Percentiles rank a stretch among this genome's conserved stretches.
Evolutionary conservation across 192 early-diverging fungal species (phyloP).

Genomic region (Entrophospora sp.): DNA sequence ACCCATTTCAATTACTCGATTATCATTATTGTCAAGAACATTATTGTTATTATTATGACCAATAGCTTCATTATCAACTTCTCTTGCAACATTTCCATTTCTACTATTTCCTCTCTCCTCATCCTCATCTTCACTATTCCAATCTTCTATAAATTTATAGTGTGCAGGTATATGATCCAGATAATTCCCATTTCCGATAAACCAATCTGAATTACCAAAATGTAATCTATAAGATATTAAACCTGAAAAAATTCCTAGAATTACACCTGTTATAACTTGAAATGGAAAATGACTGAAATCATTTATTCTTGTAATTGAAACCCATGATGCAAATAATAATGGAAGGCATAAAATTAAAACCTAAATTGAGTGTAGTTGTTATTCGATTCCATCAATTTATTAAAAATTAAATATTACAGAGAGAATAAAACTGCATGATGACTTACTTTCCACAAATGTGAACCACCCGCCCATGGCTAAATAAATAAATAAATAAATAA

Average conservation of each 20-base stretch:
- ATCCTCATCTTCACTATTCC: too few species aligned
- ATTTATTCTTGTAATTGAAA: not conserved
- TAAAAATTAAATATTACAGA: too few species aligned
- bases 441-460: conserved; percentile 20
- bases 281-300: conserved; percentile 19
- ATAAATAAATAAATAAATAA: not conserved
- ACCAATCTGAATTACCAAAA: conserved; percentile 2
- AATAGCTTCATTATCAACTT: too few species aligned
- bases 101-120: too few species aligned
- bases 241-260: conserved; percentile 7
- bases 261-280: conserved; percentile 10
- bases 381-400: too few species aligned
- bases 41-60: too few species aligned
- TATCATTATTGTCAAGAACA: too few species aligned
- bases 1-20: too few species aligned
- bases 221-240: not conserved
- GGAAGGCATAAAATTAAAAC: not conserved
- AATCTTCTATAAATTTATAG: not conserved
- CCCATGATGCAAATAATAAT: conserved; percentile 3
- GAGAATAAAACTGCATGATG: too few species aligned
- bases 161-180: conserved; percentile 4
- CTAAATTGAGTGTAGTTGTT: not conserved
- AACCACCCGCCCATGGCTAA: conserved; percentile 9
- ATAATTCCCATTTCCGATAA: not conserved
- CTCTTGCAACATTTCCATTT: too few species aligned